Evolutionary conservation across 163 green algal species (phyloP), one percentile per base, ranked within the genome.

Genomic region (Chloromonas sp.): DNA sequence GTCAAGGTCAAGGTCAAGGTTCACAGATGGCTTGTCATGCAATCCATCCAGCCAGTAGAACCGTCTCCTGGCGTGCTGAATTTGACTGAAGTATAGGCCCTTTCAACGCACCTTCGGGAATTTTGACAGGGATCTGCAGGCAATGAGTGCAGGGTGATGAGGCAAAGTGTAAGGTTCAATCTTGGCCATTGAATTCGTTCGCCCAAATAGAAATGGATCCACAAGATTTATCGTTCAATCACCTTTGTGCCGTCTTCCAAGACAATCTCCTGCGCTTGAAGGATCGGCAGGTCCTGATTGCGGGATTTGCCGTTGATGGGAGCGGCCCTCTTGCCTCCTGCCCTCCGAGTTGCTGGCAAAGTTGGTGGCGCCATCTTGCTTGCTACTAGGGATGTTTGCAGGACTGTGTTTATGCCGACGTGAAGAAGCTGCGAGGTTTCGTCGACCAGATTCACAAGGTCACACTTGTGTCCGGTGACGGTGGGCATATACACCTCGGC

Each of bases 71-170:
- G n/a, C 2, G 5, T 2, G 36, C 36, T 81, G 36, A n/a, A n/a
- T 80, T 2, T 66, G 15, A 14, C 78, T 59, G 36, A 61, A 13
- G 58, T 36, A 13, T 3, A 60, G 59, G 1, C 3, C 3, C 36
- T 36, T 71, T 2, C 2, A 71, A 71, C 59, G 59, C 79, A 71
- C 79, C 79, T 71, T 11, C 11, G 36, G 79, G 79, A 60, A 82
- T 82, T 15, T 82, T 82, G 79, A 82, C 59, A 36, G 79, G 79
- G 79, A 82, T 82, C 59, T 82, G 71, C 71, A 79, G 36, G 36
- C 36, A 36, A 36, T 36, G 36, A 36, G 36, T 36, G 36, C 36
- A 36, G 36, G 36, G 36, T 36, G 71, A 58, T 14, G 71, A 2
- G 2, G 14, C 71, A 79, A 36, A 5, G 5, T 14, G 71, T 14